Evolutionary conservation across 129 eudicot genomes (phyloP).

Genomic region (Erigeron canadensis): DNA sequence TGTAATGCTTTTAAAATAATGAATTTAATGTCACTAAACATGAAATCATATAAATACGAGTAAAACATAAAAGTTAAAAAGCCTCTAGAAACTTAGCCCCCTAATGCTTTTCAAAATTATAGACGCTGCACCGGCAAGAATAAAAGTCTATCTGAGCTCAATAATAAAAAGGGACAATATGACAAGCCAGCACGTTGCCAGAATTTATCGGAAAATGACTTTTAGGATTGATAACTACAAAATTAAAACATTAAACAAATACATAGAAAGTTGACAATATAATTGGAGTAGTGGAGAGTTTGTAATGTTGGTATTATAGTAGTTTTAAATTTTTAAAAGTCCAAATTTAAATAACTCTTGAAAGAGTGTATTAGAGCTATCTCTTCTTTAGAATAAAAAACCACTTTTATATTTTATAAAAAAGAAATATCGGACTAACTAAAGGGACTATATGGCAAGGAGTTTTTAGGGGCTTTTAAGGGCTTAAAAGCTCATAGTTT

Average conservation of each 20-base stretch:
- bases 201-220: slow-evolving; percentile 17
- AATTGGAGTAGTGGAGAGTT: slow-evolving; percentile 31
- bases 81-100: neutral
- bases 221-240: slow-evolving; percentile 1
- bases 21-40: too few species aligned
- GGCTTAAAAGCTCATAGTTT: too few species aligned
- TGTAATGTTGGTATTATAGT: slow-evolving; percentile 20
- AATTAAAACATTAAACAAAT: neutral
- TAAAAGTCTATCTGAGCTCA: slow-evolving; percentile 34
- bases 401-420: too few species aligned
- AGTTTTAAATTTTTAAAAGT: neutral
- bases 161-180: slow-evolving; percentile 30
- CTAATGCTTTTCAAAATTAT: slow-evolving; percentile 4
- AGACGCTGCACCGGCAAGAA: slow-evolving; percentile 32
- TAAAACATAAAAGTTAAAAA: neutral
- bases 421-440: too few species aligned
- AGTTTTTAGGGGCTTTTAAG: too few species aligned
- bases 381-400: neutral
- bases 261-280: slow-evolving; percentile 12
- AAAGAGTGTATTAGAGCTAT: neutral
- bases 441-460: too few species aligned
- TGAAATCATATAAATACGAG: too few species aligned
- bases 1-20: too few species aligned
- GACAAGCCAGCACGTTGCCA: slow-evolving; percentile 52
- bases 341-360: neutral